phyloP scores from a whole-genome alignment of 108 stramenopile genomes.

The Epithemia pelagica region DNA sequence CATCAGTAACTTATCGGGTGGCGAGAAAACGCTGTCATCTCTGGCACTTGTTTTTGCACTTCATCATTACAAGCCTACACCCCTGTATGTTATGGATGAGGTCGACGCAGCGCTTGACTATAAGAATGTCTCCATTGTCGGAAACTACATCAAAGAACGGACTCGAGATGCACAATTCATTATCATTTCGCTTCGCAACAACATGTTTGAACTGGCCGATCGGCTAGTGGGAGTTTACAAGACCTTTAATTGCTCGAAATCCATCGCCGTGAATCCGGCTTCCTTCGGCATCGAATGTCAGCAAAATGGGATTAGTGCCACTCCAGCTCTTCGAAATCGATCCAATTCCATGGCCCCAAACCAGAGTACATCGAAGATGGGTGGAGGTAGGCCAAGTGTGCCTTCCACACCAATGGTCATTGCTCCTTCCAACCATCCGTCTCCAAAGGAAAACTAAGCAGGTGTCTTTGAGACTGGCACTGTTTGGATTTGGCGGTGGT shows the following conservation, averaged over 20 bases:
- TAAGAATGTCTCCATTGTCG: constrained; percentile 99
- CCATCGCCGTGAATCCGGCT: constrained; percentile 90
- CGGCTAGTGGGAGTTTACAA: constrained; percentile 98
- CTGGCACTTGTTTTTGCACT: constrained; percentile 99
- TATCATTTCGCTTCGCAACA: constrained; percentile 98
- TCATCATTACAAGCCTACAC: constrained; percentile 99
- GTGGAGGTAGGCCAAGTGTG: not conserved
- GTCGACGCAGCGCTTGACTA: constrained; percentile 99
- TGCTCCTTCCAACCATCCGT: not conserved
- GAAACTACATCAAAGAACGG: constrained; percentile 99
- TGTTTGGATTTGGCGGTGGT: too few species aligned
- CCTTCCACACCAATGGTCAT: not conserved
- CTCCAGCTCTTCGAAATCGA: constrained; percentile 5
- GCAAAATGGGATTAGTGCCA: constrained; percentile 9
- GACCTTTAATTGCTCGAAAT: constrained; percentile 94
- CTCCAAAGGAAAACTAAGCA: not conserved
- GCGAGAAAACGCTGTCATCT: constrained; percentile 97
- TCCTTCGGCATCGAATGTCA: constrained; percentile 6
- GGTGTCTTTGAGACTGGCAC: not conserved
- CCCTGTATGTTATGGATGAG: constrained; percentile 99
- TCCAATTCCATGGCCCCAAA: constrained; percentile 2
- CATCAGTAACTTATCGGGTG: constrained; percentile 96
- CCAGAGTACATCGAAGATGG: not conserved
- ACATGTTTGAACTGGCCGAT: constrained; percentile 99
- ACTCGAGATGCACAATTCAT: constrained; percentile 98